These are phyloP conservation scores for Xylariomycetidae sp. DNA, from an alignment of 2,329 filamentous ascomycete species.

Conservation along the genomic window DNA sequence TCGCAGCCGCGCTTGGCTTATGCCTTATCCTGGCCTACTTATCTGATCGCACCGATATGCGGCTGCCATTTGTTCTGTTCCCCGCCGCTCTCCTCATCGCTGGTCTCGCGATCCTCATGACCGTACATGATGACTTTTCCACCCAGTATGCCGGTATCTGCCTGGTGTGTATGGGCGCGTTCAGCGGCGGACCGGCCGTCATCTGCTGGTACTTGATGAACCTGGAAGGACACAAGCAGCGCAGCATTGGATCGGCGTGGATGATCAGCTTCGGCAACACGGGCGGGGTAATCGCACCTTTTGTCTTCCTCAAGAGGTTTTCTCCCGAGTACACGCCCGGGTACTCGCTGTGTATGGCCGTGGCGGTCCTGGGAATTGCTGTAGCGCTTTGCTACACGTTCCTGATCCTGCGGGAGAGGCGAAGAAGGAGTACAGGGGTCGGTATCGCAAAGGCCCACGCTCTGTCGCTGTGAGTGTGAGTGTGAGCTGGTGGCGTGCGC, in stretches of 20 bases:
- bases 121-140: constrained; percentile 18
- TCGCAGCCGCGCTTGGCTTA: constrained; percentile 3
- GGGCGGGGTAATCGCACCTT: constrained; percentile 26
- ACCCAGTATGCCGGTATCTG: constrained; percentile 33
- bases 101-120: constrained; percentile 22
- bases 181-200: constrained; percentile 18
- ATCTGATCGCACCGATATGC: constrained; percentile 6
- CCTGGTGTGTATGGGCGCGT: constrained; percentile 32
- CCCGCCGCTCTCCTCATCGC: constrained; percentile 15
- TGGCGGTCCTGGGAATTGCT: constrained; percentile 3
- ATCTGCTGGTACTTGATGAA: constrained; percentile 36
- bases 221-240: constrained; percentile 26
- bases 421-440: not conserved
- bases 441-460: too few species aligned
- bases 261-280: constrained; percentile 27
- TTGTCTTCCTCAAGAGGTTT: constrained; percentile 20
- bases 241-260: constrained; percentile 25
- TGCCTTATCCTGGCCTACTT: constrained; percentile 2
- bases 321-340: constrained; percentile 23
- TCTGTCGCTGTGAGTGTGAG: too few species aligned
- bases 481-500: too few species aligned
- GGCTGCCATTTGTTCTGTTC: constrained; percentile 19
- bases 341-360: constrained; percentile 15
- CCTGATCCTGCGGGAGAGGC: constrained; percentile 1
- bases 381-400: not conserved